Evolutionary conservation across 495 filamentous ascomycete genomes (phyloP), one percentile per base, ranked within the genome.

Genomic region (Penicillium roqueforti): DNA sequence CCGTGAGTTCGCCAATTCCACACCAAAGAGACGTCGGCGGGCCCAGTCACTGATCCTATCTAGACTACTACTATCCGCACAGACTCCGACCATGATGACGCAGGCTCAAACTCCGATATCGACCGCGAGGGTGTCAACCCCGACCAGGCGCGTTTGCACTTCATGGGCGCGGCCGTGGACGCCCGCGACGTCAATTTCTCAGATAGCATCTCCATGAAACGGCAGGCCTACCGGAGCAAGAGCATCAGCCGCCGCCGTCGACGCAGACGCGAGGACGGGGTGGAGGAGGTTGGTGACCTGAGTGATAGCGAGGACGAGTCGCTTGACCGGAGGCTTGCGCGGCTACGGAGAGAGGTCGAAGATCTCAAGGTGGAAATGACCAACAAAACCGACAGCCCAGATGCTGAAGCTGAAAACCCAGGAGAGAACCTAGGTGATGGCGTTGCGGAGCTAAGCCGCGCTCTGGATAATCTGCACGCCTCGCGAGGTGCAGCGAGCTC

Each of bases 111-210:
- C 42, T 71, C 78, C 11, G 84, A 81, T 41, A 89, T 96, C 59
- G 88, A 87, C 55, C 85, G 83, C 39, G 82, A 85, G 47, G 83
- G 80, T 20, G 76, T 95, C 28, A 84, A 85, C 51, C 81, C 89
- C 50, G 80, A 89, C 60, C 75, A 86, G 63, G 92, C 92, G 40
- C 86, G 91, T n/a, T 80, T 80, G 23, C 81, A 82, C 51, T 97
- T 97, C 66, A 75, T 86, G 52, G 84, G 88, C 20, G 76, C 90
- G 20, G 77, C 82, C 34, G 78, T 92, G 16, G 85, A 92, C 63
- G 86, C 89, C 45, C 76, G 80, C 55, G 80, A 88, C 52, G 84
- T 83, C 44, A 87, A 91, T 66, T 92, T 92, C 70, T 93, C 90
- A 2, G 88, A 95, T 68, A 84, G 87, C 47, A 83, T 96, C 22